Conservation (phyloP, 2,329 filamentous ascomycete genomes). For the Alternaria sp. region DNA sequence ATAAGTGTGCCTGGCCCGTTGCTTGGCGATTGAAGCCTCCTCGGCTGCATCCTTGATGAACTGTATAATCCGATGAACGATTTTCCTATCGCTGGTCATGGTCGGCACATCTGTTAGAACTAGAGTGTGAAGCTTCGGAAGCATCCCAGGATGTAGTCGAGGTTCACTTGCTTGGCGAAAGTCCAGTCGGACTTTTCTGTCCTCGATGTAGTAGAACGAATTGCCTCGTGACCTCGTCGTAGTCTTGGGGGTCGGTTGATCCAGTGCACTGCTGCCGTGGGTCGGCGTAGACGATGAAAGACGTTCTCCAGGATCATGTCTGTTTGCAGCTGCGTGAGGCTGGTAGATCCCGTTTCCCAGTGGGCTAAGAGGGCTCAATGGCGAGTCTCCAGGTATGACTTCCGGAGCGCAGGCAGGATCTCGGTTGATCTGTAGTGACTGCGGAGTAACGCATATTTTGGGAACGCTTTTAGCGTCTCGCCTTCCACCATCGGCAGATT, state of each 20-base stretch:
- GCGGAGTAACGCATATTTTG: slow-evolving; percentile 36
- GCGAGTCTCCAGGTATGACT: slow-evolving; percentile 38
- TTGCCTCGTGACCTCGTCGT: slow-evolving; percentile 26
- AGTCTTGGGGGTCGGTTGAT: background rate
- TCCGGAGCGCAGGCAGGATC: slow-evolving; percentile 57
- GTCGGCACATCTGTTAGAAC: slow-evolving; percentile 64
- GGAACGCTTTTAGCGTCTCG: slow-evolving; percentile 4
- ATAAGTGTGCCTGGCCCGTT: slow-evolving; percentile 63
- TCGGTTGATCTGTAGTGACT: slow-evolving; percentile 44
- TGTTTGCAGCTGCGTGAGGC: background rate
- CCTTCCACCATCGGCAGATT: background rate
- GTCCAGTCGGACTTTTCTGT: slow-evolving; percentile 38
- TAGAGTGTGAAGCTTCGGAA: slow-evolving; percentile 62
- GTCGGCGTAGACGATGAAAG: slow-evolving; percentile 23
- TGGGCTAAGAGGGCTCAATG: slow-evolving; percentile 25
- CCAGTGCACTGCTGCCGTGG: slow-evolving; percentile 3
- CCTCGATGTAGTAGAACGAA: slow-evolving; percentile 35
- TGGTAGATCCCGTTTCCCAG: slow-evolving; percentile 6
- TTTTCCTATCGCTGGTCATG: slow-evolving; percentile 51
- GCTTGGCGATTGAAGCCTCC: slow-evolving; percentile 59
- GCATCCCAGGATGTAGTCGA: slow-evolving; percentile 60
- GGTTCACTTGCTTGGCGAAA: slow-evolving; percentile 42
- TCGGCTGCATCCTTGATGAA: slow-evolving; percentile 65
- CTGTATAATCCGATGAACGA: slow-evolving; percentile 52
- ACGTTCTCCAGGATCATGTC: background rate